A percentile compares a stretch with the other conserved stretches of the same genome.
Evolutionary conservation across 306 rosid species (phyloP).

Genomic region (Malus domestica): DNA sequence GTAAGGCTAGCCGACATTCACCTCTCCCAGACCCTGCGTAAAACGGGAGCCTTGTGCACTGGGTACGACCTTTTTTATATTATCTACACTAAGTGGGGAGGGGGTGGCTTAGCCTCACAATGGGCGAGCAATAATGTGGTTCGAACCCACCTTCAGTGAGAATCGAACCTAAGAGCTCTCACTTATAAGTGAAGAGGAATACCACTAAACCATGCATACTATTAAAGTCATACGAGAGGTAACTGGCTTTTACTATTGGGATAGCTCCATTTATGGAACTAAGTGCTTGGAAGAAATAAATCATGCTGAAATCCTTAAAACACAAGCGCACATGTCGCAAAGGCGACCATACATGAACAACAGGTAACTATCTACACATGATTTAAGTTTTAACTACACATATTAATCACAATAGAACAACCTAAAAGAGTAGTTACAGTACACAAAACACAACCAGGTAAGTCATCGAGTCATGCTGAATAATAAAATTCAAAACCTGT

Average conservation of each 20-base stretch:
- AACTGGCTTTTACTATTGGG: neutral
- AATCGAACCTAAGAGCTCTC: no score
- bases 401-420: neutral
- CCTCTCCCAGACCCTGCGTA: no score
- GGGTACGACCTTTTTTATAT: no score
- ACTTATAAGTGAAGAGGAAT: no score
- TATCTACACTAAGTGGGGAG: no score
- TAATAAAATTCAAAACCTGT: constrained; percentile 45
- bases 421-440: neutral
- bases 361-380: neutral
- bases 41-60: no score
- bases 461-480: neutral
- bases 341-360: neutral
- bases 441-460: constrained; percentile 9
- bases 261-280: neutral
- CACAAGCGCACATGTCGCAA: neutral
- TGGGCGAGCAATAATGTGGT: no score
- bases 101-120: no score
- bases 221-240: neutral
- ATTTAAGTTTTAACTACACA: neutral
- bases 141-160: no score
- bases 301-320: neutral
- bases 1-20: no score
- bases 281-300: neutral
- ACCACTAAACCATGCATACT: neutral